Percentiles rank a stretch among this genome's conserved stretches.
phyloP scores from a whole-genome alignment of 768 basidiomycete genomes.

The Sporobolomyces roseus region DNA sequence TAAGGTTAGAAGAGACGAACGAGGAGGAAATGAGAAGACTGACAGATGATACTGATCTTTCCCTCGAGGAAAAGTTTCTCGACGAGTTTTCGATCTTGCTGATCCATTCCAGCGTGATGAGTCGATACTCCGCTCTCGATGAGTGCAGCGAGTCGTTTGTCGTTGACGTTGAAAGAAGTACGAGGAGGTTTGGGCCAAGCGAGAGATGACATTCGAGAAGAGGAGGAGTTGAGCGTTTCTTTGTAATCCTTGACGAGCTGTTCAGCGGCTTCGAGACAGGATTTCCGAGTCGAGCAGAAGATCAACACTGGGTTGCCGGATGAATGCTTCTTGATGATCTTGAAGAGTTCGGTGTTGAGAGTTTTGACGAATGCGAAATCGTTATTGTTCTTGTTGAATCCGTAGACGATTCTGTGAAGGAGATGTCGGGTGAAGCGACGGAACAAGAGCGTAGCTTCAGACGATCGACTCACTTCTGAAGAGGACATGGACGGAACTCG shows the following conservation, averaged over 20 bases:
- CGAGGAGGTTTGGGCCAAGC: constrained; percentile 60
- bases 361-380: constrained; percentile 70
- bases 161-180: constrained; percentile 57
- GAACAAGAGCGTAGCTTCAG: not conserved
- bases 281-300: constrained; percentile 80
- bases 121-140: constrained; percentile 74
- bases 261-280: constrained; percentile 59
- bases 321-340: constrained; percentile 67
- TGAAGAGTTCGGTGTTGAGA: constrained; percentile 70
- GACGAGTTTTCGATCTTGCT: constrained; percentile 66
- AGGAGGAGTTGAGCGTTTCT: constrained; percentile 42
- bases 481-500: constrained; percentile 73
- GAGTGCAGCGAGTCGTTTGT: constrained; percentile 63
- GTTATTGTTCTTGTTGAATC: constrained; percentile 62
- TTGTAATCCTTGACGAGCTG: constrained; percentile 69
- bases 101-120: constrained; percentile 81
- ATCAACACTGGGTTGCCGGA: constrained; percentile 78
- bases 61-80: constrained; percentile 67
- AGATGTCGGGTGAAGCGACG: not conserved
- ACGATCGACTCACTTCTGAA: constrained; percentile 51
- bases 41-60: constrained; percentile 59
- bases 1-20: not conserved
- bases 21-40: constrained; percentile 44
- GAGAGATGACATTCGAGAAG: constrained; percentile 48
- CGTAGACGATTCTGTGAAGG: constrained; percentile 56